Evolutionary conservation across 768 basidiomycete species (phyloP), one percentile per base, ranked within the genome.

Genomic region (Psilocybe sp.): DNA sequence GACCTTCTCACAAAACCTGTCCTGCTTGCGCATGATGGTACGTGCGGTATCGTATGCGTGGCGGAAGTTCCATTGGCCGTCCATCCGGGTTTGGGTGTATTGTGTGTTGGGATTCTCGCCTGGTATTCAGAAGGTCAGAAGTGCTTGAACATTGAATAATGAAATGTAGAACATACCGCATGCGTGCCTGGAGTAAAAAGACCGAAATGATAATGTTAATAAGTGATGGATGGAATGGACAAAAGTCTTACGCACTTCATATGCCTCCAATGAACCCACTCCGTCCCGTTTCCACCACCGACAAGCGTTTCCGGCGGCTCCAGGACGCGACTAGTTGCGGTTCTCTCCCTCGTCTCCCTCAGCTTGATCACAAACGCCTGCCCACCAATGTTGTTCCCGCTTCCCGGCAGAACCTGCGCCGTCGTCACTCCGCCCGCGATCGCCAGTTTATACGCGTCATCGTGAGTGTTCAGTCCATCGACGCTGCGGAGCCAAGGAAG

Each of bases 331-430:
- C 84, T 79, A 13, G 78, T 78, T 0, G 84, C 76, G 0, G 85
- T 84, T n/a, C 82, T 76, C 60, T 88, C 88, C 0, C 68, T 56
- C 0, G 89, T 92, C n/a, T 74, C 72, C 19, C 91, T 76, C 4
- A 87, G 63, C 62, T 92, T 92, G 61, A 92, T 87, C 3, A 82
- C 70, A 61, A 88, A 90, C 0, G 87, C 86, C 58, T 89, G 88
- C 15, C 89, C 89, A 39, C 87, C 84, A 11, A 86, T 86, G 23
- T 80, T 81, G 50, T 79, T 68, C 1, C 74, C 79, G 41, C 78
- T 81, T 0, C 89, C 89, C 1, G 89, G 89, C 0, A 92, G 74
- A 14, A 91, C 71, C 46, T 88, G 78, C 3, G 82, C 80, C 3
- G 85, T 87, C 0, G 90, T 89, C 5, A 90, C 80, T 0, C 79